phyloP scores from a whole-genome alignment of 257 asterid genomes.

The Verbascum thapsus region DNA sequence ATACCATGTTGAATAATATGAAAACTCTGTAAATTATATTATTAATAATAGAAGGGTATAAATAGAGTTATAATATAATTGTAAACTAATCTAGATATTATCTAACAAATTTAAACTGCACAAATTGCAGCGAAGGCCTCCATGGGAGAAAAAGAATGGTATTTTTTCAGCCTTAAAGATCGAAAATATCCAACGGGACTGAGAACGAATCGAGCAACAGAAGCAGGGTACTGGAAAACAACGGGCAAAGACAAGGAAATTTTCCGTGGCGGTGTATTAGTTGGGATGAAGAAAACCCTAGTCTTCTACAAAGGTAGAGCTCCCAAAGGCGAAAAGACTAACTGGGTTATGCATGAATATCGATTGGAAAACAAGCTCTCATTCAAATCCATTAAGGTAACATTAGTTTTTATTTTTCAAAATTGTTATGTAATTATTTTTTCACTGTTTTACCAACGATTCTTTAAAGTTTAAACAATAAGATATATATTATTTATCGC shows the following conservation, averaged over 20 bases:
- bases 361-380: constrained; percentile 54
- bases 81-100: too few relatives aligned
- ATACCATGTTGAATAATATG: too few relatives aligned
- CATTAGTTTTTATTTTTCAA: background rate
- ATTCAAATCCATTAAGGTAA: constrained; percentile 64
- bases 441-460: too few relatives aligned
- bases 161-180: constrained; percentile 71
- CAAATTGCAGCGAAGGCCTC: constrained; percentile 65
- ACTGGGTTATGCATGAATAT: constrained; percentile 94
- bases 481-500: too few relatives aligned
- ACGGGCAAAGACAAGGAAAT: constrained; percentile 90
- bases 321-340: constrained; percentile 87
- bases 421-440: background rate
- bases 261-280: constrained; percentile 50
- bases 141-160: constrained; percentile 91
- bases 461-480: too few relatives aligned
- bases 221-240: constrained; percentile 87
- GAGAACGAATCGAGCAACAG: constrained; percentile 78
- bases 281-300: constrained; percentile 87
- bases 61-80: too few relatives aligned
- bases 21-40: too few relatives aligned
- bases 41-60: too few relatives aligned
- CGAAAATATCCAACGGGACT: constrained; percentile 86
- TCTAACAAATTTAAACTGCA: background rate
- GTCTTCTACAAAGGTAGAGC: constrained; percentile 87